Base-by-base conservation (phyloP, 768 basidiomycete species). In the Cyclocybe aegerita region DNA sequence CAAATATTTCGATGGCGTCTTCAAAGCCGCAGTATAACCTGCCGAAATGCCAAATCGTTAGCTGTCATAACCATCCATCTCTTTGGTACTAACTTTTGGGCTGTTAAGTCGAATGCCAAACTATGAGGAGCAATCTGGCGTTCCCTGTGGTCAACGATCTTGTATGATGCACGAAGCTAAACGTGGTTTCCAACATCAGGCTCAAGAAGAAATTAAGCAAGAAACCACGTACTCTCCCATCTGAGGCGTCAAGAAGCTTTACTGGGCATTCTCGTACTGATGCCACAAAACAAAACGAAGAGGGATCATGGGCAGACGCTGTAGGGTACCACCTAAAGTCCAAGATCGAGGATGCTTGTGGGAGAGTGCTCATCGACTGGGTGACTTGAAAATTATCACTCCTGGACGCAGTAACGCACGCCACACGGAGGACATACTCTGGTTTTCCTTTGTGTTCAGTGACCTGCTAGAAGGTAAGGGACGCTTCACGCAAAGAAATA, bases 131-230 rank as follows among this genome's bases (percentile, higher is more conserved):
- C 93, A 36, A 97, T 75, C 47, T 91, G 83, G 31, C 94, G 80
- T 69, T 98, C 96, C n/a, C 88, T 76, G 60, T 98, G 95, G 65
- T 98, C 94, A 8, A 98, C 80, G 35, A 98, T 96, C 36, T 77
- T 76, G 65, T 98, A 98, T 1, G 92, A 94, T 0, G 94, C 96
- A 12, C 95, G 82, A 14, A 92, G 79, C 95, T 97, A 61, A 10
- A 38, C 32, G n/a, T 30, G 47, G 30, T 30, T 29, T 30, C 9
- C 15, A 17, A 17, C 45, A 32, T 14, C 36, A 16, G 37, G 9
- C 37, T 31, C 8, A 36, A n/a, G 15, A 12, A 12, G 15, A 6
- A 36, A 14, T 11, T 15, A 31, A 16, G 33, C n/a, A 37, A 11
- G 33, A 14, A 10, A 45, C 41, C 8, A 62, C 79, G 42, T 60